Conservation (phyloP, 1,284 basidiomycete species). For the Anthracocystis setariae region DNA sequence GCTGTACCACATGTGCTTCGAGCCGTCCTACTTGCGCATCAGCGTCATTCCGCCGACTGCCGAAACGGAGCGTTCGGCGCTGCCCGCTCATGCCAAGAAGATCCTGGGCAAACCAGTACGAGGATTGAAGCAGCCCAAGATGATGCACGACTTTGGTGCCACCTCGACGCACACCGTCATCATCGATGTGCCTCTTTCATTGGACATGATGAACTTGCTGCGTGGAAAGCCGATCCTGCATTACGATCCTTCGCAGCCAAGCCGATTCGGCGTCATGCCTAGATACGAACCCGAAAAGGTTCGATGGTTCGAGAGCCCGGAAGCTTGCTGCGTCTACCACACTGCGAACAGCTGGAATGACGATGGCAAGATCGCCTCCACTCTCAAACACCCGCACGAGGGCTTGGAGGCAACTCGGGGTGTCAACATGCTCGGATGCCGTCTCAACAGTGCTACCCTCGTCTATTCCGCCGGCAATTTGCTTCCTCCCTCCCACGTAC, state of each 20-base stretch:
- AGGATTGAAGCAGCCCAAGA: constrained; percentile 64
- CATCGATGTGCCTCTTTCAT: constrained; percentile 71
- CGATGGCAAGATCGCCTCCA: constrained; percentile 48
- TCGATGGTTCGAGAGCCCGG: constrained; percentile 68
- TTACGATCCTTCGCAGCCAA: constrained; percentile 68
- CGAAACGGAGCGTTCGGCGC: background rate
- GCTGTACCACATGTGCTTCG: constrained; percentile 70
- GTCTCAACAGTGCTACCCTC: constrained; percentile 70
- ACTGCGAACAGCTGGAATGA: constrained; percentile 71
- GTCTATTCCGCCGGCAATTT: constrained; percentile 71
- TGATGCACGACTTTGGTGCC: constrained; percentile 72
- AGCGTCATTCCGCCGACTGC: constrained; percentile 68
- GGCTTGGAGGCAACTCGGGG: constrained; percentile 4
- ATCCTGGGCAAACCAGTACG: constrained; percentile 55
- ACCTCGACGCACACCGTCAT: constrained; percentile 69
- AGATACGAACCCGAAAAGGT: constrained; percentile 66
- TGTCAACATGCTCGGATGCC: constrained; percentile 70
- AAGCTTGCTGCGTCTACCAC: constrained; percentile 71
- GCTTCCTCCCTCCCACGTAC: constrained; percentile 58
- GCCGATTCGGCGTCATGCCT: constrained; percentile 70
- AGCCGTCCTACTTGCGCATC: constrained; percentile 69
- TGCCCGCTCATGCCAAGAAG: constrained; percentile 13
- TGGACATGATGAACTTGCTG: constrained; percentile 70
- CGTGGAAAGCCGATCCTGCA: constrained; percentile 69
- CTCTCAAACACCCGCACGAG: background rate